phyloP scores from a whole-genome alignment of 1,284 basidiomycete species.

The Marasmius fiardii region DNA sequence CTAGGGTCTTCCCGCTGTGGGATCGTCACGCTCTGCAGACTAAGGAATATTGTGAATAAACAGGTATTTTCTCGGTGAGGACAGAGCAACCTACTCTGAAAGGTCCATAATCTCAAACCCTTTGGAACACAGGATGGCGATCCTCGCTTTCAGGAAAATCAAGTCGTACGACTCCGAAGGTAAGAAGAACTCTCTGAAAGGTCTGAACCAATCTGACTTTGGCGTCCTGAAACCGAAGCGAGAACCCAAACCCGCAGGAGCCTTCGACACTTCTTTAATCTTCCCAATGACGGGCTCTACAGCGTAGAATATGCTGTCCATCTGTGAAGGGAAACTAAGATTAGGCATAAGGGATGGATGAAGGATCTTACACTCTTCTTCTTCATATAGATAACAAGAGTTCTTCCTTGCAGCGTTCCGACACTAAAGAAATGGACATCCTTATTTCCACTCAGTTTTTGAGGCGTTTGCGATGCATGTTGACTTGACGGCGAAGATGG shows the following conservation, averaged over 20 bases:
- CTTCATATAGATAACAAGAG: constrained; percentile 94
- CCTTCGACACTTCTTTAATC: constrained; percentile 73
- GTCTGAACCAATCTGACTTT: constrained; percentile 89
- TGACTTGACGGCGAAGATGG: constrained; percentile 73
- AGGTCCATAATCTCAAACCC: constrained; percentile 60
- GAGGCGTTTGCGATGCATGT: constrained; percentile 70
- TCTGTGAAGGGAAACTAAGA: constrained; percentile 27
- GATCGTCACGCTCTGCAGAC: constrained; percentile 76
- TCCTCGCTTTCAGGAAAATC: constrained; percentile 76
- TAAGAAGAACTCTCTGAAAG: constrained; percentile 60
- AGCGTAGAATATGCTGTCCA: constrained; percentile 91
- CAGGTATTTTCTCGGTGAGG: neutral
- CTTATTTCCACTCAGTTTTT: constrained; percentile 84
- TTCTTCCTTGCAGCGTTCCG: constrained; percentile 80
- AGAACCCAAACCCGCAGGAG: constrained; percentile 62
- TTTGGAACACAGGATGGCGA: constrained; percentile 77
- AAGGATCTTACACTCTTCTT: constrained; percentile 74
- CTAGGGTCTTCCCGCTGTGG: constrained; percentile 65
- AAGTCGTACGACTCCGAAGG: constrained; percentile 72
- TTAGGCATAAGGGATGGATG: neutral
- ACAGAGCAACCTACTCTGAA: constrained; percentile 44
- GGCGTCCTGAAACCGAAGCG: constrained; percentile 74
- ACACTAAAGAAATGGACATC: constrained; percentile 96
- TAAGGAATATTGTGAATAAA: constrained; percentile 20
- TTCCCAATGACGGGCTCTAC: constrained; percentile 89